A percentile compares a stretch with the other conserved stretches of the same genome.
Conservation (phyloP, 345 rosid species). For the Camelina neglecta region DNA sequence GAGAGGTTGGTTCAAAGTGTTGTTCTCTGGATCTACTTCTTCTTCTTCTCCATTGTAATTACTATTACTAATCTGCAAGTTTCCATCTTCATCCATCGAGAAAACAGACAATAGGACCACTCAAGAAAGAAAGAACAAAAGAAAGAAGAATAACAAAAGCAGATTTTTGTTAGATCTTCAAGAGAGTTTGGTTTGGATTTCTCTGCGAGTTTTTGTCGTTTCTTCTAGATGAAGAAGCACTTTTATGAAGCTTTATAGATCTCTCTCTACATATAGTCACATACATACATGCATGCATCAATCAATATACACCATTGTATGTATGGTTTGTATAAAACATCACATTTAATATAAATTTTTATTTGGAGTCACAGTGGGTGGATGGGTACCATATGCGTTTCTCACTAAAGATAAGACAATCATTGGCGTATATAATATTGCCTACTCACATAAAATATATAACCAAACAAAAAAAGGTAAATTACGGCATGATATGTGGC, state of each 20-base stretch:
- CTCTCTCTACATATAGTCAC: constrained; percentile 12
- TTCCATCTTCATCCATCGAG: constrained; percentile 44
- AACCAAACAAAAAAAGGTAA: background rate
- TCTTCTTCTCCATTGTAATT: constrained; percentile 43
- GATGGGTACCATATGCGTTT: constrained; percentile 39
- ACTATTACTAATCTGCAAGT: constrained; percentile 41
- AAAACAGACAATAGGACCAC: constrained; percentile 30
- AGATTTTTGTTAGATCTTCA: constrained; percentile 33
- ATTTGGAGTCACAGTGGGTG: constrained; percentile 35
- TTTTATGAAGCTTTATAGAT: constrained; percentile 35
- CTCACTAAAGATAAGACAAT: constrained; percentile 43
- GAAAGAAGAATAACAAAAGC: background rate
- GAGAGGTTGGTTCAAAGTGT: constrained; percentile 61
- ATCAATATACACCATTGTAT: constrained; percentile 12
- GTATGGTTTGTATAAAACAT: background rate
- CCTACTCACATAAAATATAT: background rate
- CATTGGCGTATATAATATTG: constrained; percentile 32
- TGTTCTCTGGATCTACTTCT: constrained; percentile 45
- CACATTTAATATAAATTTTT: background rate
- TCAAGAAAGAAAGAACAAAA: background rate
- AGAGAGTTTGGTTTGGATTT: constrained; percentile 33
- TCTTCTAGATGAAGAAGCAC: constrained; percentile 19
- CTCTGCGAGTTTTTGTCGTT: constrained; percentile 35
- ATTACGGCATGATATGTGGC: constrained; percentile 28
- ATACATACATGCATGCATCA: constrained; percentile 20